phyloP scores from a whole-genome alignment of 2,329 filamentous ascomycete genomes.

The Salinomyces thailandicus region DNA sequence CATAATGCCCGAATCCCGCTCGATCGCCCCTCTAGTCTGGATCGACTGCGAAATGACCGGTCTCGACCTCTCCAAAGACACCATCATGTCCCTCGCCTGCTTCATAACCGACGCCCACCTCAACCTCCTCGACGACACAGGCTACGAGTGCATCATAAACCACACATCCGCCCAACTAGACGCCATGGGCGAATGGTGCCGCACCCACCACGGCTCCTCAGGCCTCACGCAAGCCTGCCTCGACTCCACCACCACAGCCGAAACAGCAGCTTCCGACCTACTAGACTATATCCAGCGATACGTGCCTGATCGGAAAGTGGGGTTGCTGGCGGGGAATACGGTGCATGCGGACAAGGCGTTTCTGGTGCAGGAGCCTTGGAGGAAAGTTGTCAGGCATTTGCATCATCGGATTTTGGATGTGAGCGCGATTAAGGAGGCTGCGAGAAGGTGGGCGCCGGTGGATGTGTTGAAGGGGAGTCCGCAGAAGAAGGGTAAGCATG shows the following conservation, averaged over 20 bases:
- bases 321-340: conserved; percentile 79
- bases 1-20: conserved; percentile 36
- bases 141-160: conserved; percentile 73
- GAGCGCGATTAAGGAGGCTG: conserved; percentile 84
- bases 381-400: conserved; percentile 60
- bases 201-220: conserved; percentile 63
- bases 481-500: conserved; percentile 63
- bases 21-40: conserved; percentile 65
- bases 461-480: conserved; percentile 54
- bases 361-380: conserved; percentile 63
- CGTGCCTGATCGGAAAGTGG: conserved; percentile 56
- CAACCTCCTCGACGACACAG: conserved; percentile 60
- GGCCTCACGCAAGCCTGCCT: conserved; percentile 71
- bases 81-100: conserved; percentile 85
- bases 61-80: conserved; percentile 64
- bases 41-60: conserved; percentile 95
- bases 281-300: conserved; percentile 66
- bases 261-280: conserved; percentile 60
- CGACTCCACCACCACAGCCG: conserved; percentile 59
- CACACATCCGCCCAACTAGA: conserved; percentile 60
- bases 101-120: conserved; percentile 77
- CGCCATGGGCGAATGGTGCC: conserved; percentile 85
- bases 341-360: conserved; percentile 86
- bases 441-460: conserved; percentile 64
- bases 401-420: conserved; percentile 90